These are phyloP conservation scores for Boletus barrowsii DNA, from an alignment of 768 basidiomycete species.

Conservation along the genomic window DNA sequence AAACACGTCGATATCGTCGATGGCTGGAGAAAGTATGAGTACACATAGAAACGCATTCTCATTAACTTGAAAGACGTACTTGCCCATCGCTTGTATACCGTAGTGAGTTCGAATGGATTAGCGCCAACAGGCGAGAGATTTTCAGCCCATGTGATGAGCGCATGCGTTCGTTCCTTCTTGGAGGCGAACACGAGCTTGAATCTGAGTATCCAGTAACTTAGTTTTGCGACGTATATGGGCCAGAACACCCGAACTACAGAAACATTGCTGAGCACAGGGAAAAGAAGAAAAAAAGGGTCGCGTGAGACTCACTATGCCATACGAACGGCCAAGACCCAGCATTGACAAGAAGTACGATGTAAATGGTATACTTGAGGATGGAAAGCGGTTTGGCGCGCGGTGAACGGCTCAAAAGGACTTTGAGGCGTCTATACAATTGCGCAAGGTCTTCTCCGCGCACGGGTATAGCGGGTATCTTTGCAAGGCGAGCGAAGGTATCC, in stretches of 20 bases:
- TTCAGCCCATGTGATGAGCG: conserved; percentile 46
- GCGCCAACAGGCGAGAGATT: conserved; percentile 49
- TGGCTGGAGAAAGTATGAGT: conserved; percentile 35
- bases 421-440: conserved; percentile 6
- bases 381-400: conserved; percentile 5
- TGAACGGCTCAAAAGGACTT: not conserved
- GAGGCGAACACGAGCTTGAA: conserved; percentile 39
- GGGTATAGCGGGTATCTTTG: conserved; percentile 14
- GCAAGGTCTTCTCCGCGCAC: not conserved
- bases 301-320: conserved; percentile 61
- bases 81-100: conserved; percentile 48
- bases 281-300: no score
- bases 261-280: not conserved
- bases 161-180: conserved; percentile 26
- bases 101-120: conserved; percentile 50
- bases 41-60: not conserved
- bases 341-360: conserved; percentile 53
- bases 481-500: conserved; percentile 3
- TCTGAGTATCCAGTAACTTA: conserved; percentile 30
- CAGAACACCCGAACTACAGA: conserved; percentile 51
- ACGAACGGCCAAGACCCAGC: conserved; percentile 57
- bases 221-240: conserved; percentile 37
- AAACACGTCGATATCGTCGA: conserved; percentile 66
- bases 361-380: conserved; percentile 18
- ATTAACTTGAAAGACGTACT: conserved; percentile 34